Base-by-base conservation (phyloP, 257 asterid species). In the Solanum piurae region DNA sequence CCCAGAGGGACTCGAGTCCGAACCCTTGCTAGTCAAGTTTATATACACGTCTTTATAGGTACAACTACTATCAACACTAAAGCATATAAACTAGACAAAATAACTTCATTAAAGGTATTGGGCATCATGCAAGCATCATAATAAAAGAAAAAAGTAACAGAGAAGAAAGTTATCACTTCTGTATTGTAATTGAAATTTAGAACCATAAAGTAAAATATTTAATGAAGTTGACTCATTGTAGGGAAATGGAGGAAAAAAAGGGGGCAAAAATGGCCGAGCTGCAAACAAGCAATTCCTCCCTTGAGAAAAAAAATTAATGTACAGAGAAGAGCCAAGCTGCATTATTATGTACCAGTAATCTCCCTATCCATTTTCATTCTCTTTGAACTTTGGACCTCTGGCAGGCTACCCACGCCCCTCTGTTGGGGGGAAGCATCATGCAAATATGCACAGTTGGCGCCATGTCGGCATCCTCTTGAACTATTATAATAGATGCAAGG, bases 381-480 rank as follows among this genome's bases (percentile, higher is more conserved):
- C 92, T 93, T 94, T 6, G 93, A 92, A 52, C 46, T 91, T 20
- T 87, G 95, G 33, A 90, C 89, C 55, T 93, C 95, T 2, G 93
- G 89, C 83, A 89, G 27, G 52, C 88, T 87, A 83, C 44, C 33
- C 9, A 89, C 90, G 72, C 93, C 90, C 80, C 93, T 88, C 68
- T 72, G 91, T 66, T 86, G 94, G 33, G 93, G 14, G 14, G 94
- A 85, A 9, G 85, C 46, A 49, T 91, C 92, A 40, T 93, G 98
- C 86, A 89, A 93, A 88, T 69, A 94, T 3, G 93, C 85, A 73
- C 96, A 94, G 20, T 92, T 91, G 16, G 90, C 91, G 33, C 98
- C 98, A 77, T 94, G 91, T 82, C 95, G 89, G 86, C 98, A 93
- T 31, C 98, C 98, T 89, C 90, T 92, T 36, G 94, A 55, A 74